These are phyloP conservation scores for Apiotrichum gamsii DNA, from an alignment of 1,284 basidiomycete genomes.

Conservation along the genomic window DNA sequence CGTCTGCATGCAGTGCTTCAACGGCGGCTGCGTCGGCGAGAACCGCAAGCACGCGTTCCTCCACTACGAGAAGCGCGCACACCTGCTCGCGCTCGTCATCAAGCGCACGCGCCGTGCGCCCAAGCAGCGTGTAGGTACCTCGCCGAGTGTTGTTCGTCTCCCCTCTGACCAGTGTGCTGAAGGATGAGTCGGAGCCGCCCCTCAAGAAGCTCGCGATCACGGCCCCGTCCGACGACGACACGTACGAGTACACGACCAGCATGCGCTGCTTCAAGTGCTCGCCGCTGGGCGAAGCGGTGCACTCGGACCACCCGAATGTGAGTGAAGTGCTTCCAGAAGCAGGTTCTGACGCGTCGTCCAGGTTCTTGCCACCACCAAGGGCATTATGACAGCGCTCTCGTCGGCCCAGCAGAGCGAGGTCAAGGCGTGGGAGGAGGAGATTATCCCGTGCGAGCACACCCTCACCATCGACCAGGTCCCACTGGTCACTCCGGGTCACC, in stretches of 20 bases:
- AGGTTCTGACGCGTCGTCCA: constrained; percentile 38
- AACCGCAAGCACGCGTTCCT: constrained; percentile 61
- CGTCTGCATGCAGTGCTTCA: constrained; percentile 89
- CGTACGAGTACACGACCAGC: constrained; percentile 64
- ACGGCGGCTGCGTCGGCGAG: constrained; percentile 69
- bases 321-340: too few relatives aligned
- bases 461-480: constrained; percentile 65
- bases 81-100: constrained; percentile 74
- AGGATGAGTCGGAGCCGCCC: constrained; percentile 69
- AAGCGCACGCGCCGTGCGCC: constrained; percentile 65
- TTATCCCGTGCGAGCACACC: constrained; percentile 80
- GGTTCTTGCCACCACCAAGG: constrained; percentile 59
- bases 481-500: constrained; percentile 42
- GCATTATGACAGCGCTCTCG: constrained; percentile 73
- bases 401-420: constrained; percentile 90
- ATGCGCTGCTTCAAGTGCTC: constrained; percentile 72
- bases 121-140: constrained; percentile 58
- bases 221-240: constrained; percentile 80
- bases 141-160: background rate
- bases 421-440: constrained; percentile 96
- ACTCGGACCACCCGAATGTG: constrained; percentile 51
- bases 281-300: constrained; percentile 51
- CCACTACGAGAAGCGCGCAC: constrained; percentile 66
- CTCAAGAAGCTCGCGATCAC: constrained; percentile 83
- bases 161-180: background rate